Conservation (phyloP, 345 rosid genomes). For the Eucalyptus shirleyi region DNA sequence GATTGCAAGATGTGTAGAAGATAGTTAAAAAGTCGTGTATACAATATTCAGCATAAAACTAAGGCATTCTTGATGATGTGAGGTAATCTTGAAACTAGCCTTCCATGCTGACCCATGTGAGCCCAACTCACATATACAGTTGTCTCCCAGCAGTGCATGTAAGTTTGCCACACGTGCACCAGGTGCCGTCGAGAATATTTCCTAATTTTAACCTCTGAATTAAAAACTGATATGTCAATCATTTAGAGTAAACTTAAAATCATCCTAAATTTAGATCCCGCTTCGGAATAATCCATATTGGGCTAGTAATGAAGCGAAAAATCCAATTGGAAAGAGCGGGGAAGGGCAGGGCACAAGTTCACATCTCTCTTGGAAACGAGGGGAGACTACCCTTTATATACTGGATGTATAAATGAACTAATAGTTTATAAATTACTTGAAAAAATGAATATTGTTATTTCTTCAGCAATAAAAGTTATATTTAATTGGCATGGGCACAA, state of each 20-base stretch:
- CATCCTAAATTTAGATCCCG: neutral
- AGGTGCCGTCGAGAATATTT: neutral
- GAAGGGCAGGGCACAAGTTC: too few species aligned
- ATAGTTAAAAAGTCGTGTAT: neutral
- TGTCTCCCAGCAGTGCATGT: neutral
- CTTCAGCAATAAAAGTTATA: too few species aligned
- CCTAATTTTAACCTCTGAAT: neutral
- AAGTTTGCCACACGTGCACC: neutral
- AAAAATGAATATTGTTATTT: too few species aligned
- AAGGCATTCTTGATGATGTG: neutral
- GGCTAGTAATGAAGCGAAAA: neutral
- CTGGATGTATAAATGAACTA: too few species aligned
- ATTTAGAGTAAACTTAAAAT: neutral
- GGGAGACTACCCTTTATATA: too few species aligned
- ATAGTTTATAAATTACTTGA: too few species aligned
- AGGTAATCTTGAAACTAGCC: neutral
- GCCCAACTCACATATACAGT: neutral
- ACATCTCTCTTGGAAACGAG: too few species aligned
- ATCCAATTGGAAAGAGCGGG: too few species aligned
- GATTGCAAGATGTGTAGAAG: neutral
- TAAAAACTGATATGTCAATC: neutral
- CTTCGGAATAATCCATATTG: neutral
- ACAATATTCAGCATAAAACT: neutral
- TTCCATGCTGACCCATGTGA: neutral
- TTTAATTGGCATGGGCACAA: too few species aligned